Evolutionary conservation across 2,329 filamentous ascomycete genomes (phyloP).

Genomic region (Berkeleyomyces rouxiae): DNA sequence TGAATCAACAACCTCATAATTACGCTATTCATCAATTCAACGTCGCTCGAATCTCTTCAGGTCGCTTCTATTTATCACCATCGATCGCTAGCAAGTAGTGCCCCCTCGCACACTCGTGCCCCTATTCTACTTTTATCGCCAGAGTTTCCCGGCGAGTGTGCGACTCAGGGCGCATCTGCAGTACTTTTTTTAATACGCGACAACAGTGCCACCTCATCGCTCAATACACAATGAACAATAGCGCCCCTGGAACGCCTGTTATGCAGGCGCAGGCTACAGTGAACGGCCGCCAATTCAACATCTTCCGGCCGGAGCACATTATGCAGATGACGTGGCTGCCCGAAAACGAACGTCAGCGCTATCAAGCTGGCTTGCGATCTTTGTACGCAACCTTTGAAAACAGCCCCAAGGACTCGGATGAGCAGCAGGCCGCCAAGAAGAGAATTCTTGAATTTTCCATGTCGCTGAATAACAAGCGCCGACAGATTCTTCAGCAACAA

Average conservation of each 20-base stretch:
- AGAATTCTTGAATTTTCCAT: slow-evolving; percentile 46
- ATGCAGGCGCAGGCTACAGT: slow-evolving; percentile 16
- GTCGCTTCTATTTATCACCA: background rate
- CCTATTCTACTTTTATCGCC: background rate
- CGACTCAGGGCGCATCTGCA: background rate
- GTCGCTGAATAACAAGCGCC: slow-evolving; percentile 33
- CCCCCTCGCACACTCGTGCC: too few relatives aligned
- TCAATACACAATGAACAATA: background rate
- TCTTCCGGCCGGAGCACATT: slow-evolving; percentile 38
- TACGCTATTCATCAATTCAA: too few relatives aligned
- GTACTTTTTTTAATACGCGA: background rate
- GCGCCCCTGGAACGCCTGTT: slow-evolving; percentile 9
- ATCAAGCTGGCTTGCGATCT: slow-evolving; percentile 36
- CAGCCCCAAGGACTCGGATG: slow-evolving; percentile 28
- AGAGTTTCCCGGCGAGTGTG: background rate
- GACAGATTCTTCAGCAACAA: slow-evolving; percentile 21
- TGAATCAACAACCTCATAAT: too few relatives aligned
- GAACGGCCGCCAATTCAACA: slow-evolving; percentile 21
- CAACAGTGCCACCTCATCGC: background rate
- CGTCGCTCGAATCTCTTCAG: too few relatives aligned
- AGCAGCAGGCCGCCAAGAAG: slow-evolving; percentile 34
- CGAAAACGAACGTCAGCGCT: slow-evolving; percentile 39
- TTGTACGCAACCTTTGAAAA: slow-evolving; percentile 39
- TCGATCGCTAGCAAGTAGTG: background rate
- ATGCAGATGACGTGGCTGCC: slow-evolving; percentile 32